Conservation (phyloP, 352 stramenopile species). For the Phytophthora chlamydospora region DNA sequence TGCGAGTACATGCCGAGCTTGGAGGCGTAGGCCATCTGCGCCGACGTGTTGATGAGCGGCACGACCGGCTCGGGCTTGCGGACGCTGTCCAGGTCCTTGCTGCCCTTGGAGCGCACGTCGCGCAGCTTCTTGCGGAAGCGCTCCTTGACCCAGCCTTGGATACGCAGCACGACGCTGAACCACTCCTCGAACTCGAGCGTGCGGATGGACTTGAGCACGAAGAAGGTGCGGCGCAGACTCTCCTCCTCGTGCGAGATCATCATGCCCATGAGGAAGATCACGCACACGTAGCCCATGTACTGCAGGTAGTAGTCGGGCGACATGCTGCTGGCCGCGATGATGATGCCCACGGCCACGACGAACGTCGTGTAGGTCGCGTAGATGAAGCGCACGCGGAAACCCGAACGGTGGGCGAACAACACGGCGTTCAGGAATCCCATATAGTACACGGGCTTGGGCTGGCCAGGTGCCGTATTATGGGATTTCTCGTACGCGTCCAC, state of each 20-base stretch:
- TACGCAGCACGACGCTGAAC: conserved; percentile 75
- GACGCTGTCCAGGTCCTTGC: conserved; percentile 39
- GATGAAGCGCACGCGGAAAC: conserved; percentile 81
- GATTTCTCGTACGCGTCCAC: conserved; percentile 32
- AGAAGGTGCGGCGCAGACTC: conserved; percentile 75
- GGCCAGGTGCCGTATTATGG: conserved; percentile 30
- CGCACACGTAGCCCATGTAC: conserved; percentile 69
- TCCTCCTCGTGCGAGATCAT: conserved; percentile 89
- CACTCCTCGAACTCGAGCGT: conserved; percentile 85
- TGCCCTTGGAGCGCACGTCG: conserved; percentile 59
- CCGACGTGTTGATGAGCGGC: conserved; percentile 72
- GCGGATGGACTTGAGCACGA: conserved; percentile 83
- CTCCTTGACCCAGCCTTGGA: conserved; percentile 78
- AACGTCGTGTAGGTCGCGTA: conserved; percentile 80
- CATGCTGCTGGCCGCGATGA: conserved; percentile 63
- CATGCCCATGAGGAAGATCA: conserved; percentile 81
- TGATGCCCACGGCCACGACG: conserved; percentile 63
- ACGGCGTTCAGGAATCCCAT: conserved; percentile 87
- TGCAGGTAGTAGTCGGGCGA: conserved; percentile 68
- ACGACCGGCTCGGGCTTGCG: conserved; percentile 14
- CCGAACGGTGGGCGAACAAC: conserved; percentile 76
- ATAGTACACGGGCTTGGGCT: conserved; percentile 81
- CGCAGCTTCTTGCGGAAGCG: conserved; percentile 62
- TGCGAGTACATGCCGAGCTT: conserved; percentile 84
- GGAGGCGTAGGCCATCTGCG: conserved; percentile 75